A percentile compares a stretch with the other conserved stretches of the same genome.
These are phyloP conservation scores for Scytalidium sp. DNA, from an alignment of 2,329 filamentous ascomycete genomes.

Conservation along the genomic window DNA sequence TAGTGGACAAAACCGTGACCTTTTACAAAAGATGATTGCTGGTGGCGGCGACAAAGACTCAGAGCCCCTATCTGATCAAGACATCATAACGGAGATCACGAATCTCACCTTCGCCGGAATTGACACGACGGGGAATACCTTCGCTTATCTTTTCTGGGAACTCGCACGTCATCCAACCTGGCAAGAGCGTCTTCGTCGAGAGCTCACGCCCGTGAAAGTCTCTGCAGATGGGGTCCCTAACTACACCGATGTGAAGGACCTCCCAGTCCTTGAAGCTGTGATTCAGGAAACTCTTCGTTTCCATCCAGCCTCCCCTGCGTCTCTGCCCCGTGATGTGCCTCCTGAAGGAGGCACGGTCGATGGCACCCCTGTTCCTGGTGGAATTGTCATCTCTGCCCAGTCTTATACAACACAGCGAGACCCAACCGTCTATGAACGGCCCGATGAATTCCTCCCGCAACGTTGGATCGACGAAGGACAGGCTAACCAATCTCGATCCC, in stretches of 20 bases:
- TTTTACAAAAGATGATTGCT: slow-evolving; percentile 13
- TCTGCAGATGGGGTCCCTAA: slow-evolving; percentile 13
- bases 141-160: slow-evolving; percentile 6
- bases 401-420: slow-evolving; percentile 36
- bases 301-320: slow-evolving; percentile 29
- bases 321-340: slow-evolving; percentile 27
- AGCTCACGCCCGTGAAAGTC: slow-evolving; percentile 13
- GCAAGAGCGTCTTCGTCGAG: slow-evolving; percentile 12
- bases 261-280: slow-evolving; percentile 29
- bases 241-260: slow-evolving; percentile 23
- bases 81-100: slow-evolving; percentile 13
- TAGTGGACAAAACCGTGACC: slow-evolving; percentile 3
- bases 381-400: slow-evolving; percentile 30
- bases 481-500: too few relatives aligned
- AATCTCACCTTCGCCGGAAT: slow-evolving; percentile 13
- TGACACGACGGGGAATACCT: slow-evolving; percentile 16
- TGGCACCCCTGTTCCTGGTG: slow-evolving; percentile 19
- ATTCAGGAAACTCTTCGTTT: slow-evolving; percentile 33
- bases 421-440: slow-evolving; percentile 29
- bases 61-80: slow-evolving; percentile 9
- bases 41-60: slow-evolving; percentile 5
- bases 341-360: slow-evolving; percentile 23
- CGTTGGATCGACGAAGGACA: slow-evolving; percentile 31
- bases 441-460: slow-evolving; percentile 32
- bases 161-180: neutral